Evolutionary conservation across 2,329 filamentous ascomycete species (phyloP).

Genomic region (Drechslera avenae): DNA sequence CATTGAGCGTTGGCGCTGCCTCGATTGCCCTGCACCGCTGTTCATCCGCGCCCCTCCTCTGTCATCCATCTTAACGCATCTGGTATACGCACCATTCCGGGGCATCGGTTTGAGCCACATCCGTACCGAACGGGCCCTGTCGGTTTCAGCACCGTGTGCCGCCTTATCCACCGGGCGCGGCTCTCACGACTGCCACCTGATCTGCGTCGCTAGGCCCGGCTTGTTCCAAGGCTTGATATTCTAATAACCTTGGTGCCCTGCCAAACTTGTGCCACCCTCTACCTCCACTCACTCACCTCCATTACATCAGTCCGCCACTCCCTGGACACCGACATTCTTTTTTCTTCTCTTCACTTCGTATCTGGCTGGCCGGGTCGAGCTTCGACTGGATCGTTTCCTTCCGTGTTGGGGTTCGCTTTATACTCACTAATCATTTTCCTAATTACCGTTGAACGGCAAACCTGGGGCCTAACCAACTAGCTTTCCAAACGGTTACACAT

Average conservation of each 20-base stretch:
- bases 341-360: slow-evolving; percentile 49
- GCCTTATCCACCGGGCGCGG: slow-evolving; percentile 36
- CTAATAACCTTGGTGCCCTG: slow-evolving; percentile 45
- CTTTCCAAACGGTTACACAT: not conserved
- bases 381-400: slow-evolving; percentile 42
- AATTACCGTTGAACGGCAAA: slow-evolving; percentile 43
- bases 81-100: slow-evolving; percentile 39
- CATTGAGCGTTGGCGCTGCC: slow-evolving; percentile 31
- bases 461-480: not conserved
- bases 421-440: slow-evolving; percentile 42
- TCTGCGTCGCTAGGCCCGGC: slow-evolving; percentile 34
- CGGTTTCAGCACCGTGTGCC: slow-evolving; percentile 46
- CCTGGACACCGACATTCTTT: slow-evolving; percentile 47
- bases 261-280: slow-evolving; percentile 39
- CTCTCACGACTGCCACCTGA: slow-evolving; percentile 42
- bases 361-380: slow-evolving; percentile 51
- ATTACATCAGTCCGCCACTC: slow-evolving; percentile 36
- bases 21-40: slow-evolving; percentile 28
- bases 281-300: slow-evolving; percentile 35
- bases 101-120: slow-evolving; percentile 45
- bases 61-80: slow-evolving; percentile 36
- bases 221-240: slow-evolving; percentile 34
- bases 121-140: slow-evolving; percentile 34
- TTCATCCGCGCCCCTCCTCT: slow-evolving; percentile 31
- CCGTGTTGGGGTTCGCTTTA: slow-evolving; percentile 44